phyloP scores from a whole-genome alignment of 257 asterid species.

The Echium plantagineum region DNA sequence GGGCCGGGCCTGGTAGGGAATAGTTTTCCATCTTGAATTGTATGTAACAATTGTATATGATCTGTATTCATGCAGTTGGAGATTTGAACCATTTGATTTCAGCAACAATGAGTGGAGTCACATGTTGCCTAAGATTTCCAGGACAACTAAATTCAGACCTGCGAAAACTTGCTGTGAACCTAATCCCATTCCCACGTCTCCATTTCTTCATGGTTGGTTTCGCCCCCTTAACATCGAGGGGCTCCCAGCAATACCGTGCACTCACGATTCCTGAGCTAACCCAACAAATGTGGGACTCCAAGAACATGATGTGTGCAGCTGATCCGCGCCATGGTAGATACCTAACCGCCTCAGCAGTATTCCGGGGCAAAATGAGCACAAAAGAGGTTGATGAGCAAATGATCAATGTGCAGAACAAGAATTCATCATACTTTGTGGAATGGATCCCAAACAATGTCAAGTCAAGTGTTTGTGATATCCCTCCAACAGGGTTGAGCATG shows the following conservation, averaged over 20 bases:
- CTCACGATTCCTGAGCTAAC: slow-evolving; percentile 63
- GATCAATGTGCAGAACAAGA: slow-evolving; percentile 70
- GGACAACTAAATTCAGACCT: slow-evolving; percentile 70
- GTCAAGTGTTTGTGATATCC: slow-evolving; percentile 69
- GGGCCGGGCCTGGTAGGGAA: no score
- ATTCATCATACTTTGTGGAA: slow-evolving; percentile 69
- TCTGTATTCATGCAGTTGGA: slow-evolving; percentile 38
- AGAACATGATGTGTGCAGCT: slow-evolving; percentile 76
- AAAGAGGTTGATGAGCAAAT: slow-evolving; percentile 69
- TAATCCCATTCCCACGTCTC: slow-evolving; percentile 63
- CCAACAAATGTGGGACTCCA: slow-evolving; percentile 76
- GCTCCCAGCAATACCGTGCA: slow-evolving; percentile 66
- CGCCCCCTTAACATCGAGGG: slow-evolving; percentile 57
- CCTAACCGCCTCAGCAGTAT: slow-evolving; percentile 74
- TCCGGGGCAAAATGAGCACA: slow-evolving; percentile 67
- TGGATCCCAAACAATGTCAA: slow-evolving; percentile 73
- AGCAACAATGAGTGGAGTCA: slow-evolving; percentile 68
- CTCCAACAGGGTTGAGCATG: slow-evolving; percentile 64
- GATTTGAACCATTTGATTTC: slow-evolving; percentile 68
- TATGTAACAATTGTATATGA: no score
- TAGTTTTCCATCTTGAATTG: no score
- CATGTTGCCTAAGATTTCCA: slow-evolving; percentile 68
- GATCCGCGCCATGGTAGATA: slow-evolving; percentile 74
- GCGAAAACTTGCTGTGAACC: slow-evolving; percentile 60
- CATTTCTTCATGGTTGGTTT: slow-evolving; percentile 79